Evolutionary conservation across 805 yeast genomes (phyloP).

Genomic region (Sungouiozyma ichnusensis): DNA sequence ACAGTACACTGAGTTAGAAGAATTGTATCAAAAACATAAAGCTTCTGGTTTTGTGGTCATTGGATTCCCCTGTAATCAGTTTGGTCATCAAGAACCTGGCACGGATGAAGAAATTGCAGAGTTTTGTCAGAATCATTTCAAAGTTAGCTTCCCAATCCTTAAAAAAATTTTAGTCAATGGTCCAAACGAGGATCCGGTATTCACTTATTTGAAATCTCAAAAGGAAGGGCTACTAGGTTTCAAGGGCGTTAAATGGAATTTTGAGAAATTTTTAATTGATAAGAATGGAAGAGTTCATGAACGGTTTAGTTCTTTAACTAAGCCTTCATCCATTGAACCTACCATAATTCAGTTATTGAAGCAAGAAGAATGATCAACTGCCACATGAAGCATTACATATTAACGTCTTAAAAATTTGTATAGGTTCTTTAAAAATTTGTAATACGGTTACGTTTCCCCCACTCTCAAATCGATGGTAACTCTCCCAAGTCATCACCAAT

Average conservation of each 20-base stretch:
- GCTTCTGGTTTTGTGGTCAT: constrained; percentile 54
- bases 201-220: constrained; percentile 60
- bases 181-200: constrained; percentile 65
- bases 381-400: too few species aligned
- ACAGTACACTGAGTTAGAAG: constrained; percentile 66
- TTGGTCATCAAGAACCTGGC: constrained; percentile 73
- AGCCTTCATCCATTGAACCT: constrained; percentile 51
- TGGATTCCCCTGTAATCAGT: constrained; percentile 91
- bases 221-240: constrained; percentile 54
- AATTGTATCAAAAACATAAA: constrained; percentile 51
- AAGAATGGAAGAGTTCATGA: constrained; percentile 43
- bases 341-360: constrained; percentile 48
- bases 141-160: constrained; percentile 85
- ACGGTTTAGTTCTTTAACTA: constrained; percentile 60
- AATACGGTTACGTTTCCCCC: too few species aligned
- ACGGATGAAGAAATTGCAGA: constrained; percentile 55
- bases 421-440: too few species aligned
- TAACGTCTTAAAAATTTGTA: too few species aligned
- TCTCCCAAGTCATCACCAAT: constrained; percentile 12
- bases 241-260: constrained; percentile 69
- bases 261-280: constrained; percentile 58
- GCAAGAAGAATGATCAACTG: too few species aligned
- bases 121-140: constrained; percentile 71
- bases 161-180: constrained; percentile 88
- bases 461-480: constrained; percentile 7